These are phyloP conservation scores for Phytophthora pistaciae DNA, from an alignment of 352 stramenopile species.

Conservation along the genomic window DNA sequence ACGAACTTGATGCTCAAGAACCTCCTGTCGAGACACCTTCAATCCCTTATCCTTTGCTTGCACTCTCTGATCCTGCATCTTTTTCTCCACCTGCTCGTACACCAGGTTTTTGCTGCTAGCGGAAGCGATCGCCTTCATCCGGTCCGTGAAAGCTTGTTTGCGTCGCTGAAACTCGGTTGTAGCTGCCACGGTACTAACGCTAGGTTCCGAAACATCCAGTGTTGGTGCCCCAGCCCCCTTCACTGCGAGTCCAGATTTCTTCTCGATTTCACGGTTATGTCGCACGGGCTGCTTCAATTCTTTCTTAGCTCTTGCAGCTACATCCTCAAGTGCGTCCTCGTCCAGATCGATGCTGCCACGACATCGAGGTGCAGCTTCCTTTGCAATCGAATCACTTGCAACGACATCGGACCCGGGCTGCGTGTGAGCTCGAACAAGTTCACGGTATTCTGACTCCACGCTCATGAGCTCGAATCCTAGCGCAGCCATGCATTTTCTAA, in stretches of 20 bases:
- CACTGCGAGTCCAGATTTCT: background rate
- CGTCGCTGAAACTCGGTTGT: constrained; percentile 71
- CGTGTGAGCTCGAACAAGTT: constrained; percentile 38
- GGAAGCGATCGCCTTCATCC: constrained; percentile 79
- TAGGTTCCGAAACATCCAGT: background rate
- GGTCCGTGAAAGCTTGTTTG: constrained; percentile 76
- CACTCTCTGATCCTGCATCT: constrained; percentile 39
- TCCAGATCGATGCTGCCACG: constrained; percentile 39
- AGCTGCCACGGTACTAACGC: constrained; percentile 18
- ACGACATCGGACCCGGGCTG: constrained; percentile 10
- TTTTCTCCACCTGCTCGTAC: constrained; percentile 75
- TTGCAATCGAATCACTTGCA: constrained; percentile 17
- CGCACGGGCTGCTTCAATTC: background rate
- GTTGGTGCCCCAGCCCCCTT: background rate
- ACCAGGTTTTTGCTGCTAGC: constrained; percentile 76
- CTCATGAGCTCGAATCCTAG: constrained; percentile 81
- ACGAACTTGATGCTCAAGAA: constrained; percentile 35
- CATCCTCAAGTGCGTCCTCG: constrained; percentile 30
- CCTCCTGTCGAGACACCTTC: constrained; percentile 19
- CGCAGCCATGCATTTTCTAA: constrained; percentile 67
- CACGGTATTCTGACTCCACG: constrained; percentile 61
- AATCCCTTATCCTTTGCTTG: constrained; percentile 11
- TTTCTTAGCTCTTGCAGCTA: constrained; percentile 3
- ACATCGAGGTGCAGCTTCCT: background rate
- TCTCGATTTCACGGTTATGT: background rate